Percentiles rank a stretch among this genome's conserved stretches.
Evolutionary conservation across 106 monocot genomes (phyloP).

Genomic region (Triglochin maritima): DNA sequence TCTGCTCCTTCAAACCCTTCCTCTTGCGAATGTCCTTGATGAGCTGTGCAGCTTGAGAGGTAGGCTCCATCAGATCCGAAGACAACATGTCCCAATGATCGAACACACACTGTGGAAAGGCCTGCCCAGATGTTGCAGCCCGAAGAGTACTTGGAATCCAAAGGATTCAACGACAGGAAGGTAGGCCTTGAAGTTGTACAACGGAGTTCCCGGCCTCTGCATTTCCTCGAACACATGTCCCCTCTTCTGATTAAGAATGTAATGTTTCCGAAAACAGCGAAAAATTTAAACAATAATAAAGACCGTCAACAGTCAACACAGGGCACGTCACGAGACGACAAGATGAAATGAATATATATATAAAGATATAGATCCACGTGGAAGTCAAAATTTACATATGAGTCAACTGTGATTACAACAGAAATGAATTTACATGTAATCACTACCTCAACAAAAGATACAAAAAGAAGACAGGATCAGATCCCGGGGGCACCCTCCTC

Average conservation of each 20-base stretch:
- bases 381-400: no score
- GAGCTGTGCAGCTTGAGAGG: conserved; percentile 10
- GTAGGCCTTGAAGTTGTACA: conserved; percentile 44
- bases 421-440: no score
- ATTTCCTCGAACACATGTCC: conserved; percentile 36
- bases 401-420: no score
- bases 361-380: no score
- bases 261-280: no score
- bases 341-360: no score
- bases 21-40: conserved; percentile 31
- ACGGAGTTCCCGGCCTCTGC: conserved; percentile 31
- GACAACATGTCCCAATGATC: conserved; percentile 48
- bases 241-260: conserved; percentile 34
- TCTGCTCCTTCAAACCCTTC: conserved; percentile 39
- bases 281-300: no score
- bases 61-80: conserved; percentile 27
- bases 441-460: no score
- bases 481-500: no score
- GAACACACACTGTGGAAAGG: conserved; percentile 38
- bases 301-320: no score
- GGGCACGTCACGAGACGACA: no score
- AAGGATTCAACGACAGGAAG: conserved; percentile 40
- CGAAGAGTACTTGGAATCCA: conserved; percentile 28
- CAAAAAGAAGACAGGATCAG: no score
- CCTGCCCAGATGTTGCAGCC: conserved; percentile 37